Conservation (phyloP, 2,329 filamentous ascomycete species). For the Chaetomium globosum region DNA sequence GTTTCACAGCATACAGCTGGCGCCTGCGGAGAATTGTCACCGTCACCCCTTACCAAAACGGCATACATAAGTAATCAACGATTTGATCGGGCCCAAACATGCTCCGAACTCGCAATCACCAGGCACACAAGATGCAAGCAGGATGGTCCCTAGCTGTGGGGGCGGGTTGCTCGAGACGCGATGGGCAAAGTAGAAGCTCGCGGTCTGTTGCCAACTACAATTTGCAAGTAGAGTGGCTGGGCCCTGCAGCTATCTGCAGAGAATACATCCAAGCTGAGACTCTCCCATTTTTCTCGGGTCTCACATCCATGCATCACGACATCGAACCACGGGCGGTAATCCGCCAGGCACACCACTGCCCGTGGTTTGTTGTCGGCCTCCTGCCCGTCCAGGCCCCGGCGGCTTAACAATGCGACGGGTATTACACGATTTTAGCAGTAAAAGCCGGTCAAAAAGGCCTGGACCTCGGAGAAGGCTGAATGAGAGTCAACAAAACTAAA, state of each 20-base stretch:
- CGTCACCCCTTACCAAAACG: conserved; percentile 6
- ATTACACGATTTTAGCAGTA: neutral
- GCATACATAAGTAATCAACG: no score
- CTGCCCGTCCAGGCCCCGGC: neutral
- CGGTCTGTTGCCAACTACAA: neutral
- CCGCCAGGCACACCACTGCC: neutral
- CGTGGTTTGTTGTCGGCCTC: no score
- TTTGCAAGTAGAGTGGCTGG: neutral
- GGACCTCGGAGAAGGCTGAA: neutral
- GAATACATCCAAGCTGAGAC: neutral
- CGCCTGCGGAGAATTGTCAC: conserved; percentile 1
- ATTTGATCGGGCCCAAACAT: neutral
- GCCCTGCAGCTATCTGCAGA: neutral
- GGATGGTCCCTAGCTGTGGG: neutral
- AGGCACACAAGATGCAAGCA: neutral
- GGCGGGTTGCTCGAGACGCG: no score
- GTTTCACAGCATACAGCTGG: conserved; percentile 10
- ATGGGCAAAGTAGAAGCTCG: neutral
- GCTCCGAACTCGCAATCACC: neutral
- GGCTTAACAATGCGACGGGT: neutral
- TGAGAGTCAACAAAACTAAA: neutral
- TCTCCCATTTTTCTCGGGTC: neutral
- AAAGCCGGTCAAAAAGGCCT: neutral
- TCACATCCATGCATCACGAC: neutral
- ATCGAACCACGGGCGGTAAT: neutral